A percentile compares a stretch with the other conserved stretches of the same genome.
phyloP scores from a whole-genome alignment of 805 yeast genomes.

The Pichia nanzhaoensis region DNA sequence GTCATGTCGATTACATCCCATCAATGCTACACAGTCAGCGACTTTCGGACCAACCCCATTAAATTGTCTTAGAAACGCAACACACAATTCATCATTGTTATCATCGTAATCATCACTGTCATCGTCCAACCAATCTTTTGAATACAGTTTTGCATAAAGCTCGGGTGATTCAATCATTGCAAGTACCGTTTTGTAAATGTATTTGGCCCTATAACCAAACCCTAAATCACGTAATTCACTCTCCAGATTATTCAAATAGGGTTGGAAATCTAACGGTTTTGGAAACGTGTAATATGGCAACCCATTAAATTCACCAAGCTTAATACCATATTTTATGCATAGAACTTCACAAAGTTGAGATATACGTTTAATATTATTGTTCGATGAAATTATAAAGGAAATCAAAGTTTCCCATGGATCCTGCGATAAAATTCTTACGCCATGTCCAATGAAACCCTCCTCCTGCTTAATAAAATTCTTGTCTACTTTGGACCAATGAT shows the following conservation, averaged over 20 bases:
- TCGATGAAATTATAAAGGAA: conserved; percentile 91
- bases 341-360: conserved; percentile 85
- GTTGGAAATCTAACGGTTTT: conserved; percentile 41
- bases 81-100: conserved; percentile 36
- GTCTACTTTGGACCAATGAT: conserved; percentile 57
- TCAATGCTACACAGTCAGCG: conserved; percentile 91
- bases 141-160: conserved; percentile 31
- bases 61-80: conserved; percentile 53
- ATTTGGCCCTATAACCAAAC: conserved; percentile 92
- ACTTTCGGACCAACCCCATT: conserved; percentile 97
- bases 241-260: conserved; percentile 16
- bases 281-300: conserved; percentile 70
- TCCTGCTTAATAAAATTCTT: conserved; percentile 30
- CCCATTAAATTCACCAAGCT: conserved; percentile 47
- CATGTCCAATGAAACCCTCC: conserved; percentile 14
- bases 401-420: conserved; percentile 96
- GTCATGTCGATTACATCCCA: conserved; percentile 82
- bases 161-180: conserved; percentile 38
- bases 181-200: conserved; percentile 69
- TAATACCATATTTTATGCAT: conserved; percentile 63
- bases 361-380: conserved; percentile 89
- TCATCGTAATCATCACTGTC: conserved; percentile 31
- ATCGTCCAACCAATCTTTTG: conserved; percentile 21
- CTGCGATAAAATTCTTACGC: conserved; percentile 74
- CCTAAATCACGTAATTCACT: conserved; percentile 41